Evolutionary conservation across 371 early-diverging fungal genomes (phyloP), one percentile per base, ranked within the genome.

Genomic region (Mucor piriformis): DNA sequence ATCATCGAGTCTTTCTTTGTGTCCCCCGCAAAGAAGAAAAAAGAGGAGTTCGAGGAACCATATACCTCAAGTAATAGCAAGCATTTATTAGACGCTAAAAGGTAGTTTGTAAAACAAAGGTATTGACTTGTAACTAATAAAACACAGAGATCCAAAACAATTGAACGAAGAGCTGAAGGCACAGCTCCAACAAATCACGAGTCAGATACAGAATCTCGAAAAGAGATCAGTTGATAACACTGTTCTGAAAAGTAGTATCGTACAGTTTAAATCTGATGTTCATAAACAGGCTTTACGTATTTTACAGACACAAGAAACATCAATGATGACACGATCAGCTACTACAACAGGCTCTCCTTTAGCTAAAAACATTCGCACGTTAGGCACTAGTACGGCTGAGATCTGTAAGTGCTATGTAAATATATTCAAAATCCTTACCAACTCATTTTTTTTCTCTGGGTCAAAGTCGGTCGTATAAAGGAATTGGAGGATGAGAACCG

Each of bases 221-320:
- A 88, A 88, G 79, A 82, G 89, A 12, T 85, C 86, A 0, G 82
- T 87, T 25, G 92, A 92, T 65, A 88, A 87, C 72, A 86, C 81
- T 21, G 77, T 89, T 74, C 75, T 93, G 13, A 83, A 85, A 46
- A 88, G 86, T 69, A 88, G 88, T 54, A 91, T 93, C 50, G 67
- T 88, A 27, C 92, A 88, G 59, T 89, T 93, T 57, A 83, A 86
- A 8, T 87, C 89, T 32, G 89, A 92, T 70, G 84, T 92, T 0
- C 89, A 88, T 47, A 86, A 84, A 43, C 88, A 91, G 59, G 87
- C 85, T 24, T 64, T 76, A 32, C 63, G 76, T 7, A 69, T 77
- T 10, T 64, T 72, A 66, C 79, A 77, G 53, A 70, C 59, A 10
- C 82, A 79, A 24, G 77, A 78, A 20, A 55, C 51, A 27, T 29